phyloP scores from a whole-genome alignment of 257 asterid genomes.

The Galeopsis tetrahit region DNA sequence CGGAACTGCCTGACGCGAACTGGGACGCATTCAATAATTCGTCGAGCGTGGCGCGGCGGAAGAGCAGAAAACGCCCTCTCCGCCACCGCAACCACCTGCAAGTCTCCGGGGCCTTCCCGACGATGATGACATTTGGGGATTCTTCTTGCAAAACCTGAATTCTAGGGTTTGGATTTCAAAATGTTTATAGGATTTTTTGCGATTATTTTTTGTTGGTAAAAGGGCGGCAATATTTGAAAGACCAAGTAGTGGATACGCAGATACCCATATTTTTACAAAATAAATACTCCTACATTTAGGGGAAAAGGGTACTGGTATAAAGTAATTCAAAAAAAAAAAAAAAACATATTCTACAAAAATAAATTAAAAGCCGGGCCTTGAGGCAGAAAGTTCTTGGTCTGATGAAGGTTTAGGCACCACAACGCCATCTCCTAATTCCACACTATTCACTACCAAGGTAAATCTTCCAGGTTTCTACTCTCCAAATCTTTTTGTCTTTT shows the following conservation, averaged over 20 bases:
- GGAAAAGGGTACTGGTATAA: too few relatives aligned
- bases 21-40: slow-evolving; percentile 89
- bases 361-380: not conserved
- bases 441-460: not conserved
- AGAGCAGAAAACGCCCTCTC: slow-evolving; percentile 48
- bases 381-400: too few relatives aligned
- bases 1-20: slow-evolving; percentile 99
- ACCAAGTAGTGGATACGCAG: too few relatives aligned
- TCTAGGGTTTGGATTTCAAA: slow-evolving; percentile 26
- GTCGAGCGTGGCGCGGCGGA: slow-evolving; percentile 69
- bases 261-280: too few relatives aligned
- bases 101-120: slow-evolving; percentile 63
- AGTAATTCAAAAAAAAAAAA: too few relatives aligned
- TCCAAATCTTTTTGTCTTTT: not conserved
- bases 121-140: slow-evolving; percentile 43
- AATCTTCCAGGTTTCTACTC: slow-evolving; percentile 18
- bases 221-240: too few relatives aligned
- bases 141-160: slow-evolving; percentile 12
- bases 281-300: too few relatives aligned
- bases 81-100: slow-evolving; percentile 62
- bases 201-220: too few relatives aligned
- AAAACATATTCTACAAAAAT: too few relatives aligned
- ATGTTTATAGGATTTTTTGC: too few relatives aligned
- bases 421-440: not conserved
- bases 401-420: too few relatives aligned